Conservation (phyloP, 2,329 filamentous ascomycete species). For the Pyrenophora graminea region DNA sequence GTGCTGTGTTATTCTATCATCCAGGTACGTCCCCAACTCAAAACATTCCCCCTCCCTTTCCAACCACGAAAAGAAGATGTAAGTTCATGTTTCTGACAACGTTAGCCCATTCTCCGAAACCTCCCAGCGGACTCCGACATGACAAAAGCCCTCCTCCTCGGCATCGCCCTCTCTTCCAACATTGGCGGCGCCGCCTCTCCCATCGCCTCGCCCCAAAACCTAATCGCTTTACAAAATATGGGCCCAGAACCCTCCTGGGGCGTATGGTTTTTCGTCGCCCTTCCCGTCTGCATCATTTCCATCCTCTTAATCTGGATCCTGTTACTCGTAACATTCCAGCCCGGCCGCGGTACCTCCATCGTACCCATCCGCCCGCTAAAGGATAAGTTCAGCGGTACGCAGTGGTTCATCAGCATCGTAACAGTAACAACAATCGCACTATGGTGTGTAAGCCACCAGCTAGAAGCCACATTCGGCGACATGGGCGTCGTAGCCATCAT, state of each 20-base stretch:
- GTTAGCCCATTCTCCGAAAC: slow-evolving; percentile 87
- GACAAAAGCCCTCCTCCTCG: slow-evolving; percentile 92
- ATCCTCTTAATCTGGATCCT: slow-evolving; percentile 88
- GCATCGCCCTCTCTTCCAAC: slow-evolving; percentile 92
- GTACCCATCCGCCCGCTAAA: slow-evolving; percentile 88
- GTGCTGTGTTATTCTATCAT: slow-evolving; percentile 98
- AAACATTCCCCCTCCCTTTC: too few relatives aligned
- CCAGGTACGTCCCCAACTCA: slow-evolving; percentile 61
- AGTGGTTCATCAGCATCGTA: slow-evolving; percentile 88
- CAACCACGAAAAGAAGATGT: too few relatives aligned
- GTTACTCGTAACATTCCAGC: slow-evolving; percentile 82
- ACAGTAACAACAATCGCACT: slow-evolving; percentile 83
- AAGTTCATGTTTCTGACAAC: too few relatives aligned
- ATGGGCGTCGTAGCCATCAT: slow-evolving; percentile 99
- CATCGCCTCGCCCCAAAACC: slow-evolving; percentile 96
- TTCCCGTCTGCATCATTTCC: slow-evolving; percentile 89
- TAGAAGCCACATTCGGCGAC: slow-evolving; percentile 87
- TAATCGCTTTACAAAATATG: slow-evolving; percentile 97
- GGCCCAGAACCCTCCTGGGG: slow-evolving; percentile 87
- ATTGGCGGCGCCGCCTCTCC: slow-evolving; percentile 95
- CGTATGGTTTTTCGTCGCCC: slow-evolving; percentile 93
- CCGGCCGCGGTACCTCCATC: slow-evolving; percentile 82
- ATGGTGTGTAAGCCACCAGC: slow-evolving; percentile 90
- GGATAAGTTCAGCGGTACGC: slow-evolving; percentile 83
- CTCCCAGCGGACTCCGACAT: slow-evolving; percentile 87